Base-by-base conservation (phyloP, 2,329 filamentous ascomycete genomes). In the Aureobasidium zeae region DNA sequence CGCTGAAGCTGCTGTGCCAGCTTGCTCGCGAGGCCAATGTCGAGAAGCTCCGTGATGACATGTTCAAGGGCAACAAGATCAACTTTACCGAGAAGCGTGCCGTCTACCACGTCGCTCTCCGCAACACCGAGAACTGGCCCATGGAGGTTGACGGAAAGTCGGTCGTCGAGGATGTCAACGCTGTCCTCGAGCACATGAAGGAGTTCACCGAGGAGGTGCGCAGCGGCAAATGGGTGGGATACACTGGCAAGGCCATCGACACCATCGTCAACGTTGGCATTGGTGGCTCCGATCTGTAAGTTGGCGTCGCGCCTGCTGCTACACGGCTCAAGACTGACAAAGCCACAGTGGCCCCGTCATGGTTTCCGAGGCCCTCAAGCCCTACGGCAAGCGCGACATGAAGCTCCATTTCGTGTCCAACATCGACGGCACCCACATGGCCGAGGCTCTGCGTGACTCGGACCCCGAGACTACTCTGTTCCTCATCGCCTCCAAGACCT, bases 401-500 rank as follows among this genome's bases (percentile, higher is more conserved):
- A 95, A 81, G 52, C 77, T 96, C 33, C 89, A 96, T 76, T 98
- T 98, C 59, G 91, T 98, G 55, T 96, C 89, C 71, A 98, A 98
- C 76, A 96, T 98, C 62, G 91, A 98, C 63, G 91, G 91, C 54
- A 98, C 91, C 44, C 91, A 98, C 72, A 86, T 96, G 63, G 85
- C 87, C 35, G 91, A 98, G 71, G 88, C 91, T 38, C 77, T 96
- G 49, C 81, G 79, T 61, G 69, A 80, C 57, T 94, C 89, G 7
- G 80, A 98, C 65, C 89, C 89, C 36, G 91, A 98, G 72, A 95
- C 89, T 35, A 95, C 91, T n/a, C 83, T 98, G 52, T 96, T 98
- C 81, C 76, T 98, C 55, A 79, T 98, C 56, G 91, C 91, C 46
- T 96, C 89, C 67, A 98, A 98, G 81, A 98, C 91, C 51, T 98